Conservation (phyloP, 169 alveolate genomes). For the Plasmodium falciparum region DNA sequence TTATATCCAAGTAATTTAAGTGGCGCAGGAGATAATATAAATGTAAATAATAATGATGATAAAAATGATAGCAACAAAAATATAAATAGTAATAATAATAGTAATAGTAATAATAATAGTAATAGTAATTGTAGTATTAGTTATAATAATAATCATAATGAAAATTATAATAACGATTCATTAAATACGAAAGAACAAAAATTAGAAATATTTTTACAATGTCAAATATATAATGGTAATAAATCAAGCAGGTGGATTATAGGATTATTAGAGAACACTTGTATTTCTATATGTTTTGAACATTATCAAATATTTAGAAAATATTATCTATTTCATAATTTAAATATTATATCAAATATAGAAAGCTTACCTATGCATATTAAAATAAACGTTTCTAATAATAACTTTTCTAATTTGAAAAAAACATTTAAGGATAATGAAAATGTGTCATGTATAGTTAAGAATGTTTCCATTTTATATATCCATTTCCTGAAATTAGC, state of each 20-base stretch:
- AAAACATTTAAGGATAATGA: slow-evolving; percentile 22
- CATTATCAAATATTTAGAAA: slow-evolving; percentile 68
- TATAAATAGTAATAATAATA: no score
- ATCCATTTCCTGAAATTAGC: slow-evolving; percentile 57
- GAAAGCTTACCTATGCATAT: slow-evolving; percentile 75
- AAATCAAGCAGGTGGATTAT: slow-evolving; percentile 75
- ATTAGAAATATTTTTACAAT: slow-evolving; percentile 68
- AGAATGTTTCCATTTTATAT: slow-evolving; percentile 44
- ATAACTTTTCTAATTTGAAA: slow-evolving; percentile 12
- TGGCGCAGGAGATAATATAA: neutral
- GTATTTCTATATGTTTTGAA: slow-evolving; percentile 72
- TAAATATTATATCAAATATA: slow-evolving; percentile 29
- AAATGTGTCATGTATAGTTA: slow-evolving; percentile 8
- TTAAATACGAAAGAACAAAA: neutral
- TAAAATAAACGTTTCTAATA: slow-evolving; percentile 14
- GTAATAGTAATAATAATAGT: no score
- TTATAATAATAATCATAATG: neutral
- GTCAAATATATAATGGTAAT: slow-evolving; percentile 73
- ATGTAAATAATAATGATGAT: neutral
- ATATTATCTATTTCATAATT: slow-evolving; percentile 63
- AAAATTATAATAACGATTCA: neutral
- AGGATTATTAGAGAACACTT: slow-evolving; percentile 30
- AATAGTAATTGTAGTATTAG: no score
- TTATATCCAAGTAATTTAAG: neutral
- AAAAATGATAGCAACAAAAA: neutral